Conservation (phyloP, 352 stramenopile genomes). For the Phytophthora quininea region DNA sequence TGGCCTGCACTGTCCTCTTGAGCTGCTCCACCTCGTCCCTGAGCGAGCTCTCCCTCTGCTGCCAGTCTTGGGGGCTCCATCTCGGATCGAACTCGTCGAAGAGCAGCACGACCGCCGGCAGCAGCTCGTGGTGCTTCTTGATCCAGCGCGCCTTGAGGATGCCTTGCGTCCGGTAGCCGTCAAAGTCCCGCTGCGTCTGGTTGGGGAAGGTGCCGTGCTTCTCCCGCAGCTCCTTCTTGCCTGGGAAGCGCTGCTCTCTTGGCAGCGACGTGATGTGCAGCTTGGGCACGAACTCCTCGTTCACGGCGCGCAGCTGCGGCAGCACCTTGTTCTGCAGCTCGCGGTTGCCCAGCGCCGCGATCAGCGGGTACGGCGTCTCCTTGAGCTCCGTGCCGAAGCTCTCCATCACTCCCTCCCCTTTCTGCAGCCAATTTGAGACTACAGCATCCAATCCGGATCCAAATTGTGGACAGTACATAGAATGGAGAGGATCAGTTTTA, state of each 20-base stretch:
- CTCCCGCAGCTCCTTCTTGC: slow-evolving; percentile 85
- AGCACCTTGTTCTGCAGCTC: slow-evolving; percentile 83
- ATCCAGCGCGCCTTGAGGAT: slow-evolving; percentile 84
- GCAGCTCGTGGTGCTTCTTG: slow-evolving; percentile 86
- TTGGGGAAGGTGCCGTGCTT: slow-evolving; percentile 86
- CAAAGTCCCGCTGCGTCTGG: slow-evolving; percentile 84
- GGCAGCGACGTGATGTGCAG: slow-evolving; percentile 76
- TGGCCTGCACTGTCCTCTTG: slow-evolving; percentile 55
- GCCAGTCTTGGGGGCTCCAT: slow-evolving; percentile 75
- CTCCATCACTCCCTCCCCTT: slow-evolving; percentile 64
- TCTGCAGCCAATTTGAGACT: not conserved
- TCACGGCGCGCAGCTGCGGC: slow-evolving; percentile 64
- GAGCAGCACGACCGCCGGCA: slow-evolving; percentile 80
- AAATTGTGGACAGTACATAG: not conserved
- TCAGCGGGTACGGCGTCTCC: slow-evolving; percentile 87
- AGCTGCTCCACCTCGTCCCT: slow-evolving; percentile 81
- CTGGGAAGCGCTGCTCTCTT: slow-evolving; percentile 76
- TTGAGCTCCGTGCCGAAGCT: slow-evolving; percentile 83
- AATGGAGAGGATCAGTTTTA: too few relatives aligned
- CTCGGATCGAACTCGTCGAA: slow-evolving; percentile 88
- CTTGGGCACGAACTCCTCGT: slow-evolving; percentile 86
- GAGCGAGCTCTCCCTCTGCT: slow-evolving; percentile 66
- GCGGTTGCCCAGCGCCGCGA: slow-evolving; percentile 75
- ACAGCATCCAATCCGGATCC: not conserved
- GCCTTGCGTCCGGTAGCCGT: slow-evolving; percentile 70